Percentiles rank a stretch among this genome's conserved stretches.
Conservation (phyloP, 1,284 basidiomycete genomes). For the Pterula multifida region DNA sequence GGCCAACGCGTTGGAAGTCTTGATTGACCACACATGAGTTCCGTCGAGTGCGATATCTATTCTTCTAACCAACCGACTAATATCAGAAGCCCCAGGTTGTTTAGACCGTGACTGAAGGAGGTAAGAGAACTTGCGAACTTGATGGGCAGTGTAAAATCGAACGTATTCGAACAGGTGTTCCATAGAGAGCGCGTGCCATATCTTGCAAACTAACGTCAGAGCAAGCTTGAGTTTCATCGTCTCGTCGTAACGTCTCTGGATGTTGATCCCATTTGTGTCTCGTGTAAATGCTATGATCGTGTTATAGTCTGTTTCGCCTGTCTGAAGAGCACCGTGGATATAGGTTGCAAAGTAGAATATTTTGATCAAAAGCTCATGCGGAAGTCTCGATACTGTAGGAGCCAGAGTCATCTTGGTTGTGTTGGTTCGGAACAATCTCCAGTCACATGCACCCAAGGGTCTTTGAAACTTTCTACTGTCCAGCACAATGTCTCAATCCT, state of each 20-base stretch:
- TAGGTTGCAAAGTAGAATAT: slow-evolving; percentile 18
- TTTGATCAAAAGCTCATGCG: slow-evolving; percentile 22
- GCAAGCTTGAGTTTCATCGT: slow-evolving; percentile 19
- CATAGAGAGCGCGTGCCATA: slow-evolving; percentile 16
- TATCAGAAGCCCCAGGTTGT: background rate
- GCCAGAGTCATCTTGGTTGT: too few species aligned
- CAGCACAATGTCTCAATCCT: background rate
- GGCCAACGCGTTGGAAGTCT: slow-evolving; percentile 15
- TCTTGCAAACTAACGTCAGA: slow-evolving; percentile 18
- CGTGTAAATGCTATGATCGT: slow-evolving; percentile 18
- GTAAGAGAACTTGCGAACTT: slow-evolving; percentile 15
- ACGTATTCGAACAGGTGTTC: slow-evolving; percentile 20
- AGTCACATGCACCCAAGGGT: too few species aligned
- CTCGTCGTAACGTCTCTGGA: slow-evolving; percentile 16
- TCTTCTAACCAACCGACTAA: slow-evolving; percentile 14
- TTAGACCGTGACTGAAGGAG: slow-evolving; percentile 8
- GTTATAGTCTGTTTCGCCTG: slow-evolving; percentile 12
- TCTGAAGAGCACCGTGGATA: slow-evolving; percentile 19
- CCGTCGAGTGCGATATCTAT: slow-evolving; percentile 21
- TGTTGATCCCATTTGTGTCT: slow-evolving; percentile 19
- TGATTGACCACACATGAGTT: slow-evolving; percentile 16
- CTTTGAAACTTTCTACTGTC: too few species aligned
- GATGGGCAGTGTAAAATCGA: slow-evolving; percentile 18
- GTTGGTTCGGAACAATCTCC: too few species aligned
- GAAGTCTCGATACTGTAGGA: too few species aligned